Conservation (phyloP, 2,329 filamentous ascomycete genomes). For the Hypoxylon sp. region DNA sequence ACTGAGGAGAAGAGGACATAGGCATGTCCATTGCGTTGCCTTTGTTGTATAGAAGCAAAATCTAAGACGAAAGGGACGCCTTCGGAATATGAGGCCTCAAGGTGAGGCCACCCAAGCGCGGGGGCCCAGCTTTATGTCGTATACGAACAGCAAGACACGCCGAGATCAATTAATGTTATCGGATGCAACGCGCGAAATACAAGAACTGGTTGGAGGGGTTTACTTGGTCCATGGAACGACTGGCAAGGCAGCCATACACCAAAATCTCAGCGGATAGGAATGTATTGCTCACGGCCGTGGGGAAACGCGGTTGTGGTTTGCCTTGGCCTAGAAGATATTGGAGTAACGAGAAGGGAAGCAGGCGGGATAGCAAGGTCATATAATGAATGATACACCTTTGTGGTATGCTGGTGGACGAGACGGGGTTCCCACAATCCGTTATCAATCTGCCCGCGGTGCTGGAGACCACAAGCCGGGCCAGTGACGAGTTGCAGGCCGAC, state of each 20-base stretch:
- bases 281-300: conserved; percentile 27
- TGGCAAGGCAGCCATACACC: conserved; percentile 38
- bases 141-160: conserved; percentile 32
- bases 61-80: conserved; percentile 30
- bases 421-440: conserved; percentile 39
- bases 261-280: conserved; percentile 8
- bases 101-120: conserved; percentile 27
- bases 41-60: conserved; percentile 33
- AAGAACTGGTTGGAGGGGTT: conserved; percentile 42
- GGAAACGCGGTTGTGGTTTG: conserved; percentile 15
- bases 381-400: conserved; percentile 27
- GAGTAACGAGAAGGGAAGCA: conserved; percentile 24
- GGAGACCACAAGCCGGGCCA: conserved; percentile 28
- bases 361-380: conserved; percentile 28
- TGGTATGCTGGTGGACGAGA: conserved; percentile 35
- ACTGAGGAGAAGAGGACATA: conserved; percentile 47
- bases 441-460: conserved; percentile 37
- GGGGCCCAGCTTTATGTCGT: conserved; percentile 24
- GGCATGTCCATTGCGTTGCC: conserved; percentile 46
- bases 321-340: conserved; percentile 13
- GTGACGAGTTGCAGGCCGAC: conserved; percentile 24
- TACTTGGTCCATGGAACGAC: conserved; percentile 52
- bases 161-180: conserved; percentile 46
- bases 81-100: conserved; percentile 39
- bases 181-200: conserved; percentile 46